Evolutionary conservation across 306 rosid species (phyloP), one percentile per base, ranked within the genome.

Genomic region (Vigna reflexopilosa): DNA sequence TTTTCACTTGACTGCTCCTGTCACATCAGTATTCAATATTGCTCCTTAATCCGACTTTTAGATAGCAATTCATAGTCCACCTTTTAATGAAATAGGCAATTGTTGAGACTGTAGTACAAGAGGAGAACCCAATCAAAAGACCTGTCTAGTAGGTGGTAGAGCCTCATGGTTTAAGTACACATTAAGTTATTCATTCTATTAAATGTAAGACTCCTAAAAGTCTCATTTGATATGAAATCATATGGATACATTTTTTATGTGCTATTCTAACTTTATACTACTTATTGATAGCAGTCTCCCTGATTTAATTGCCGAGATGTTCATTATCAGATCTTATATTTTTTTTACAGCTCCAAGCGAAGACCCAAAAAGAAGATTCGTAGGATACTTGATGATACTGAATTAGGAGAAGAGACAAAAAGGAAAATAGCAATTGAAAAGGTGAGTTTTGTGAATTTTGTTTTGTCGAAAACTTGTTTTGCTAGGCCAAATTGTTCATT

Each of bases 381-480:
- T 30, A 89, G 98, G 89, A 95, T 95, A 80, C 96, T 95, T 86
- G 98, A 92, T 84, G 98, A 95, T 83, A 71, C 98, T 67, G 98
- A 95, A 84, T 82, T 95, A 79, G 98, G 98, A 83, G 98, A 95
- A 84, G 98, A 95, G 83, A 95, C 98, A 17, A 89, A 87, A 84
- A 89, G 83, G 80, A 95, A 95, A 88, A 92, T 92, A 78, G 98
- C 98, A 36, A 92, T 95, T 24, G 98, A 95, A 83, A 95, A 89
- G 98, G 98, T 95, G 34, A 38, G 70, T 36, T 32, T 75, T 49
- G 9, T 64, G 32, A 24, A 78, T 63, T 70, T 77, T 72, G 30
- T 50, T 84, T 48, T 67, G 52, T 16, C 12, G 16, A 36, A 45
- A 73, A 22, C 52, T 81, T 51, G 17, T 52, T 49, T 58, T 72